Evolutionary conservation across 768 basidiomycete genomes (phyloP).

Genomic region (Hypholoma sublateritium): DNA sequence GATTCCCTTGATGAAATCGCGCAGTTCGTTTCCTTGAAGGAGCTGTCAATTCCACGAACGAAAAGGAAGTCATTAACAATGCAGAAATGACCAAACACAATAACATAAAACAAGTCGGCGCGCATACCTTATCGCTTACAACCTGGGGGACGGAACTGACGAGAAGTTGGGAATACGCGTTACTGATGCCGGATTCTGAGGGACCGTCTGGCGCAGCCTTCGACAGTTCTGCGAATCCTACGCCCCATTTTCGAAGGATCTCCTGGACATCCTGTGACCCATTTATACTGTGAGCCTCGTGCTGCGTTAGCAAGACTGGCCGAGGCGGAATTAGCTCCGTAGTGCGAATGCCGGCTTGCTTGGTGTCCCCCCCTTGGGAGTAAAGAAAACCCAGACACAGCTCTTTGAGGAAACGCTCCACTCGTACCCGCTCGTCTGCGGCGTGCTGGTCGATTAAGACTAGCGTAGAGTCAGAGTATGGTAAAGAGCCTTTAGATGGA

Average conservation of each 20-base stretch:
- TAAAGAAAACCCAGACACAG: slow-evolving; percentile 71
- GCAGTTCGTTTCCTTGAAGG: slow-evolving; percentile 68
- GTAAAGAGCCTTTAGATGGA: slow-evolving; percentile 3
- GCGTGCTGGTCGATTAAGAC: slow-evolving; percentile 96
- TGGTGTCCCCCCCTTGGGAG: slow-evolving; percentile 30
- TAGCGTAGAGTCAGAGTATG: slow-evolving; percentile 34
- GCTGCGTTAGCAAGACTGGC: slow-evolving; percentile 63
- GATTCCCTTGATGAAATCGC: slow-evolving; percentile 72
- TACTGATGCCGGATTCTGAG: slow-evolving; percentile 30
- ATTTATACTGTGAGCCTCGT: slow-evolving; percentile 56
- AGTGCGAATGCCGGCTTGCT: slow-evolving; percentile 31
- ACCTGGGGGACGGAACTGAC: slow-evolving; percentile 67
- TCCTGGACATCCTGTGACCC: slow-evolving; percentile 37
- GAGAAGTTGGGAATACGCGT: slow-evolving; percentile 62
- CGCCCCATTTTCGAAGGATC: slow-evolving; percentile 69
- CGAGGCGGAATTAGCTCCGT: slow-evolving; percentile 51
- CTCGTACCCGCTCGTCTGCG: slow-evolving; percentile 93
- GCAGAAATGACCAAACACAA: slow-evolving; percentile 19
- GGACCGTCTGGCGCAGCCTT: slow-evolving; percentile 24
- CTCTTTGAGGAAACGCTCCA: slow-evolving; percentile 77
- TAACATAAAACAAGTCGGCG: slow-evolving; percentile 13
- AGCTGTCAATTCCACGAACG: slow-evolving; percentile 41
- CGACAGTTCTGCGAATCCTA: slow-evolving; percentile 47
- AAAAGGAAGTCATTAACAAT: slow-evolving; percentile 11
- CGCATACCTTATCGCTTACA: slow-evolving; percentile 71